Evolutionary conservation across 495 filamentous ascomycete species (phyloP), one percentile per base, ranked within the genome.

Genomic region (Aspergillus ellipticus): DNA sequence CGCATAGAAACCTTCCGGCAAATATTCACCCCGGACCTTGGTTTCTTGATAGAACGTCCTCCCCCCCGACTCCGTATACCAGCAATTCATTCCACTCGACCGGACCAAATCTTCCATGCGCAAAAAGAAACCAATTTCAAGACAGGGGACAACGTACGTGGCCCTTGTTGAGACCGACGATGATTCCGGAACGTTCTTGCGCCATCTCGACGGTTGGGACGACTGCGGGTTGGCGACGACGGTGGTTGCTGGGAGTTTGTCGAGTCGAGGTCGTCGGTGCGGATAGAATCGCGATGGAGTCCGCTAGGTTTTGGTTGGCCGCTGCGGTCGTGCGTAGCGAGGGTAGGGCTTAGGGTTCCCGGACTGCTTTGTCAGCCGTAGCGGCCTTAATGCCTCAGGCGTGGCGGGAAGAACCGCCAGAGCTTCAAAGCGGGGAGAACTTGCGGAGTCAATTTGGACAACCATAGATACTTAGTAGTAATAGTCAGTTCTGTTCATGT

Each of bases 91-190:
- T 28, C 8, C 4, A 48, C 49, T 53, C 55, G 31, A 58, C 54
- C 53, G 28, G 29, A 54, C 43, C 45, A 39, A 54, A 28, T 45
- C 24, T 47, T 47, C 20, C 24, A 42, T 21, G 11, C 29, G 53
- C 60, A 54, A 58, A 54, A 58, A 60, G 51, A 57, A 46, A 26
- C 28, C 49, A 45, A 37, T 49, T 53, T 58, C 54, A 52, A 57
- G 58, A 62, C 33, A 61, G 49, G 53, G 46, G 49, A 29, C 53
- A 65, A 82, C 85, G 70, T 91, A 94, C 90, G 79, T 94, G 88
- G 72, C 92, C 92, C 73, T 83, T 85, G 80, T 97, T 96, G 68
- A 90, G 72, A 70, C 92, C 92, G 71, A 85, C 78, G 76, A 84
- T 79, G 67, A 96, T 81, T 76, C 89, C 89, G 74, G 80, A 82